Evolutionary conservation across 345 rosid species (phyloP).

Genomic region (Rubroshorea leprosula): DNA sequence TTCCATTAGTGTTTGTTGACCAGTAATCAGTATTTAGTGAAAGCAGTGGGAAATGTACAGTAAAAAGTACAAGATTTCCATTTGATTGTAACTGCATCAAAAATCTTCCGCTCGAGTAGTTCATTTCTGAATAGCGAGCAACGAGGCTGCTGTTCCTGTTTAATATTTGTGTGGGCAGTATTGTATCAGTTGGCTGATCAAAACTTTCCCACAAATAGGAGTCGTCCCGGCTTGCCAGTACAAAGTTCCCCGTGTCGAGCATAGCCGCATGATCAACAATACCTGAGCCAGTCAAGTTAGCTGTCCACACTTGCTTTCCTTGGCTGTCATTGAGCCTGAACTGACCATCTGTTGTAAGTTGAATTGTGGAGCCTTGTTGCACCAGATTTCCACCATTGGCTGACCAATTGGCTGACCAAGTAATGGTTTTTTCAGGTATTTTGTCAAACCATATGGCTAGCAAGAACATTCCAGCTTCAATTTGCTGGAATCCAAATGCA

Average conservation of each 20-base stretch:
- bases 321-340: too few relatives aligned
- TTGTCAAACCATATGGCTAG: constrained; percentile 40
- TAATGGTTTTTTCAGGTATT: constrained; percentile 34
- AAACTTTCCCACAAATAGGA: constrained; percentile 56
- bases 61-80: constrained; percentile 30
- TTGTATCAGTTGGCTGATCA: constrained; percentile 44
- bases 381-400: constrained; percentile 27
- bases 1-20: constrained; percentile 7
- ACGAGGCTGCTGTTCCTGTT: constrained; percentile 11
- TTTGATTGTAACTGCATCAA: constrained; percentile 21
- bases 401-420: constrained; percentile 55
- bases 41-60: constrained; percentile 18
- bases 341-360: too few relatives aligned
- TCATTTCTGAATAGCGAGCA: constrained; percentile 25
- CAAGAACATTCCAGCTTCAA: constrained; percentile 20
- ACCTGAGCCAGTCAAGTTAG: too few relatives aligned
- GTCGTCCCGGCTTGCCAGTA: too few relatives aligned
- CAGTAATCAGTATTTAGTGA: constrained; percentile 20
- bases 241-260: too few relatives aligned
- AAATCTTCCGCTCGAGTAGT: constrained; percentile 35
- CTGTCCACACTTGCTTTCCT: too few relatives aligned
- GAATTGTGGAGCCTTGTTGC: too few relatives aligned
- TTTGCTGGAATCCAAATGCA: constrained; percentile 41
- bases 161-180: constrained; percentile 43
- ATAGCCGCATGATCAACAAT: too few relatives aligned